These are phyloP conservation scores for Rhodomyrtus tomentosa DNA, from an alignment of 345 rosid genomes.

Conservation along the genomic window DNA sequence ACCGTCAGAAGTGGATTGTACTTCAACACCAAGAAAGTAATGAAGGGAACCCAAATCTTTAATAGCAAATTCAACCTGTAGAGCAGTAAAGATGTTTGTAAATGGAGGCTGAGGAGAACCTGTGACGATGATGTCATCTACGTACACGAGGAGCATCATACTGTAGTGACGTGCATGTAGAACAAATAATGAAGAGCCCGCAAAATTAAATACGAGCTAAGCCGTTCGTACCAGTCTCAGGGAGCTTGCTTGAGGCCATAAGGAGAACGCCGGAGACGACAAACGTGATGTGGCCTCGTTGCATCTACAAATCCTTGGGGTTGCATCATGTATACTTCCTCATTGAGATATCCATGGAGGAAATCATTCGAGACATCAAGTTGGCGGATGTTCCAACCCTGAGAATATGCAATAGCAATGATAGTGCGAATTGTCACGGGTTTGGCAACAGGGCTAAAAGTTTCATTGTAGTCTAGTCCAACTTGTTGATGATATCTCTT, in stretches of 20 bases:
- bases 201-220: background rate
- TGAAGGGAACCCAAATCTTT: too few relatives aligned
- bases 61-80: too few relatives aligned
- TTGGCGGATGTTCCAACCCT: background rate
- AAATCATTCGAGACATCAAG: background rate
- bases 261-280: background rate
- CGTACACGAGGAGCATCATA: too few relatives aligned
- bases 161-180: too few relatives aligned
- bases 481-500: background rate
- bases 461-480: background rate
- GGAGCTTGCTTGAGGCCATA: background rate
- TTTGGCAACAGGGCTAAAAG: background rate
- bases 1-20: too few relatives aligned
- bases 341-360: background rate
- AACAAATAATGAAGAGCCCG: background rate
- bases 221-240: background rate
- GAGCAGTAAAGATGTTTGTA: too few relatives aligned
- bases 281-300: background rate
- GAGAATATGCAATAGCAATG: background rate
- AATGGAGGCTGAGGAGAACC: too few relatives aligned
- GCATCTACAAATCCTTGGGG: background rate
- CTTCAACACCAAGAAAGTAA: too few relatives aligned
- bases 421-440: background rate
- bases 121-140: too few relatives aligned
- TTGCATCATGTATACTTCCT: background rate